Conservation (phyloP, 805 yeast species). For the Myxozyma kluyveri region DNA sequence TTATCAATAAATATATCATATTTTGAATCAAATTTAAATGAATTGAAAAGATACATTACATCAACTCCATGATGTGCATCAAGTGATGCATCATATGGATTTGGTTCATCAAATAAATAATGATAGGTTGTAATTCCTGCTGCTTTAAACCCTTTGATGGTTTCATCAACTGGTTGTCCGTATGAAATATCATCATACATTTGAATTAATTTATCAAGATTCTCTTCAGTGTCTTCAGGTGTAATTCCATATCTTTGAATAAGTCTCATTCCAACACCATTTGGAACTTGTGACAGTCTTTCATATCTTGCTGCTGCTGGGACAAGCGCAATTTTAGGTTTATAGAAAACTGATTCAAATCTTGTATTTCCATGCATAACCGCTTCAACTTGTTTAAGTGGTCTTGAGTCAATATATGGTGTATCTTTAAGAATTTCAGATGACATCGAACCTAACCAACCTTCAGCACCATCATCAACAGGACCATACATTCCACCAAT, state of each 20-base stretch:
- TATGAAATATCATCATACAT: constrained; percentile 28
- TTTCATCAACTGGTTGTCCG: constrained; percentile 24
- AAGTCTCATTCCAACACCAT: constrained; percentile 9
- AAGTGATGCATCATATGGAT: constrained; percentile 33
- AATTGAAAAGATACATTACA: constrained; percentile 35
- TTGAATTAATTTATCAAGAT: constrained; percentile 8
- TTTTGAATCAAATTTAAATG: constrained; percentile 30
- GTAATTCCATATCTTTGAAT: constrained; percentile 16
- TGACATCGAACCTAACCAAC: constrained; percentile 27
- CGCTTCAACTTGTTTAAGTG: constrained; percentile 24
- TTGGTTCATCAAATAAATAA: constrained; percentile 37
- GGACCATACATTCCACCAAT: constrained; percentile 34
- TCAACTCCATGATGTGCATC: constrained; percentile 41
- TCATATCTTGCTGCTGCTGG: constrained; percentile 15
- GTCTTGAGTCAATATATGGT: constrained; percentile 19
- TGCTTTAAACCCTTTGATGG: constrained; percentile 23
- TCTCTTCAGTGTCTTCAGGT: constrained; percentile 4
- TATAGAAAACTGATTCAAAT: constrained; percentile 31
- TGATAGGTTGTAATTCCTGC: constrained; percentile 30
- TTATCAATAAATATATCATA: constrained; percentile 24
- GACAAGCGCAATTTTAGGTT: constrained; percentile 15
- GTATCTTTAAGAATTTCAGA: neutral
- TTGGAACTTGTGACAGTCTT: constrained; percentile 15
- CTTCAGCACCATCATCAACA: constrained; percentile 31
- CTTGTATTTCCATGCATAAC: constrained; percentile 36